Conservation (phyloP, 768 basidiomycete genomes). For the Tulasnella sp. region DNA sequence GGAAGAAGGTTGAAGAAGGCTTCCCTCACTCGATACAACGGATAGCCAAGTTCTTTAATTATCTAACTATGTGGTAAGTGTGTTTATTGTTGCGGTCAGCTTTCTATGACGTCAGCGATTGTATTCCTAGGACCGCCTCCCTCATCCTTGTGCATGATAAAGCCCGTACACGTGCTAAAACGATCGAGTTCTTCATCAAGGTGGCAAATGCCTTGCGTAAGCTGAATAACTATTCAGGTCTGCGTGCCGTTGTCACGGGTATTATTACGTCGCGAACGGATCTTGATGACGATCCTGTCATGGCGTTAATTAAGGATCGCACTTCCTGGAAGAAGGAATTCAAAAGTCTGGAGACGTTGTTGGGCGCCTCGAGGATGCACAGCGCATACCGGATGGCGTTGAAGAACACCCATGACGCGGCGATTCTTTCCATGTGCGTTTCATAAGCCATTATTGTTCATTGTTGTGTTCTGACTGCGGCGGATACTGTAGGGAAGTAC, state of each 20-base stretch:
- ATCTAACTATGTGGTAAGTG: constrained; percentile 66
- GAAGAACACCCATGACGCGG: constrained; percentile 69
- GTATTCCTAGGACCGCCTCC: constrained; percentile 61
- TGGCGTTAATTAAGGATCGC: constrained; percentile 56
- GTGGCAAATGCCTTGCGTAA: constrained; percentile 69
- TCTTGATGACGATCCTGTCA: constrained; percentile 61
- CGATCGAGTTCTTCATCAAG: constrained; percentile 81
- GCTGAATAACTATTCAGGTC: constrained; percentile 83
- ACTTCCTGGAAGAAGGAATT: constrained; percentile 63
- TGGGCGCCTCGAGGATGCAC: constrained; percentile 71
- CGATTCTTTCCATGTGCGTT: constrained; percentile 59
- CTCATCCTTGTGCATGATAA: constrained; percentile 60
- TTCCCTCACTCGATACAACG: constrained; percentile 36
- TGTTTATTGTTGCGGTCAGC: background rate
- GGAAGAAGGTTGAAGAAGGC: constrained; percentile 32
- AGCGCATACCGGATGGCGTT: constrained; percentile 85
- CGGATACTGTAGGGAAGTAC: constrained; percentile 56
- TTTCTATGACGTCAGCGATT: no score
- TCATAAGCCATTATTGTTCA: background rate
- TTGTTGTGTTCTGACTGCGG: background rate
- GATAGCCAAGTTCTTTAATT: constrained; percentile 68
- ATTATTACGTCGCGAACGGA: constrained; percentile 59
- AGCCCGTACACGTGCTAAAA: constrained; percentile 27
- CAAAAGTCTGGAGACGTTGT: constrained; percentile 70
- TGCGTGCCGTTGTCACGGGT: constrained; percentile 89